A percentile compares a stretch with the other conserved stretches of the same genome.
Evolutionary conservation across 1,284 basidiomycete species (phyloP).

Genomic region (Tylopilus orsonianus): DNA sequence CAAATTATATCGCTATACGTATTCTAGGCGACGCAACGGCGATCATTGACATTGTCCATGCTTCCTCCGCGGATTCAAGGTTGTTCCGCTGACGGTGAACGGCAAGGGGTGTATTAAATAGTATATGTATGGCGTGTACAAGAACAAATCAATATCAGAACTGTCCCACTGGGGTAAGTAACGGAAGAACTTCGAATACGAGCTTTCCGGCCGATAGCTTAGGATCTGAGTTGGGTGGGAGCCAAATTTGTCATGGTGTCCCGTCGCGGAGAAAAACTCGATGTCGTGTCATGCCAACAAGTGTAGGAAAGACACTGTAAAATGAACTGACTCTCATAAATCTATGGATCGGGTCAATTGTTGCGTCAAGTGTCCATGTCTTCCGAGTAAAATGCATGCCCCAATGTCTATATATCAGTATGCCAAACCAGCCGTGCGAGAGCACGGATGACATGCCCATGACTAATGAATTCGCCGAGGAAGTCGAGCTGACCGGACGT

Average conservation of each 20-base stretch:
- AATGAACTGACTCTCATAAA: conserved; percentile 21
- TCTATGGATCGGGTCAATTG: conserved; percentile 25
- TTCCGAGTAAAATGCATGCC: conserved; percentile 18
- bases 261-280: conserved; percentile 6
- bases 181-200: not conserved
- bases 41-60: no score
- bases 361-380: conserved; percentile 18
- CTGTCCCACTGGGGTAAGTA: not conserved
- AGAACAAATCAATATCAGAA: not conserved
- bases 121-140: conserved; percentile 4
- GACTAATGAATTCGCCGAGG: conserved; percentile 37
- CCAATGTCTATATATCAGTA: conserved; percentile 19
- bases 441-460: conserved; percentile 15
- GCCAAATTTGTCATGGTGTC: conserved; percentile 15
- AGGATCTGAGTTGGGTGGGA: conserved; percentile 3
- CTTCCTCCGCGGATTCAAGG: not conserved
- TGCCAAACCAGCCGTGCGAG: conserved; percentile 14
- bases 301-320: conserved; percentile 17
- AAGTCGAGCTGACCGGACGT: conserved; percentile 39
- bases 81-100: not conserved
- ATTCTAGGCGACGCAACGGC: not conserved
- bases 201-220: not conserved
- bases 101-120: conserved; percentile 1
- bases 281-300: conserved; percentile 12
- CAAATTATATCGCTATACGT: not conserved